Base-by-base conservation (phyloP, 331 rosid genomes). In the Spiraea crenata region DNA sequence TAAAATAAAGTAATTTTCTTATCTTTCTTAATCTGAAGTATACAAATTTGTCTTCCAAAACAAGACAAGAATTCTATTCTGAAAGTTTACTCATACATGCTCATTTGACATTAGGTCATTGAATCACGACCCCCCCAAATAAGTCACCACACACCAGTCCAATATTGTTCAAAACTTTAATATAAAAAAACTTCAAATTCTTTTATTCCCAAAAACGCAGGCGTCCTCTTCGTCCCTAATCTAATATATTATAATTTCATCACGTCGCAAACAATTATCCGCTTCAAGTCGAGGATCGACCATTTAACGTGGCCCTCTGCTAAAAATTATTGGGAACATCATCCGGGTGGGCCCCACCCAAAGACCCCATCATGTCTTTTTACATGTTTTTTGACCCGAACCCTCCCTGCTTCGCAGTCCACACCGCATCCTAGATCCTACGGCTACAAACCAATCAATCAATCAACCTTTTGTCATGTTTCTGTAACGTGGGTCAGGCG, bases 301-400 rank as follows among this genome's bases (percentile, higher is more conserved):
- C 87, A 82, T 47, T 75, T 79, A 89, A 85, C 88, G 90, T 83
- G 90, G 77, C 76, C 70, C 31, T 25, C 20, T 14, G 42, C 9
- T 0, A 60, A 61, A 77, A 74, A 84, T 88, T 74, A 81, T 88
- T 73, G 90, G 90, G 85, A 83, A 81, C 76, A 73, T 83, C 84
- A 83, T 83, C 82, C 11, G 0, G 0, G 1, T 39, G 75, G 84
- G 87, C 62, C 88, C 87, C 90, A 73, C 76, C 0, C 7, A 14
- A 7, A 11, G 47, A 17, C 3, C 12, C 49, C 58, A 58, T 67
- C 50, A 58, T 58, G 65, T 67, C 16, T 35, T 48, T 37, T n/a
- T 35, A 40, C 51, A 44, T 17, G n/a, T 40, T 50, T 50, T 55
- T 58, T 63, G 67, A 41, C 58, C 80, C 25, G 45, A 46, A 71